phyloP scores from a whole-genome alignment of 106 monocot species.

The Dioscorea dumetorum region DNA sequence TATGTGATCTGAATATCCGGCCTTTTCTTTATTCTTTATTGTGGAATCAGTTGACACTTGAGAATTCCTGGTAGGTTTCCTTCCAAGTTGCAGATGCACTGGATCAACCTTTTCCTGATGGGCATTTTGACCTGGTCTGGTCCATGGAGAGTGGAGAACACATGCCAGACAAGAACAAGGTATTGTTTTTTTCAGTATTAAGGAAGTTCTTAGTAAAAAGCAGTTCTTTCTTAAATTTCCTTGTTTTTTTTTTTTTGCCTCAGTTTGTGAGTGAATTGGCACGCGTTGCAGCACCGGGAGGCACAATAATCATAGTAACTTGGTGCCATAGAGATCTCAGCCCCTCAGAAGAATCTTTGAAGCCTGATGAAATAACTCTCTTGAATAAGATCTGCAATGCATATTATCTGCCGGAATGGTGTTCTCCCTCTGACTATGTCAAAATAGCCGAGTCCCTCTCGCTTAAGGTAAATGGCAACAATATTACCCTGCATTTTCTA shows the following conservation, averaged over 20 bases:
- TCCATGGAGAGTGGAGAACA: conserved; percentile 90
- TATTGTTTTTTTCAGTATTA: conserved; percentile 4
- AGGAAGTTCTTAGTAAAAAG: not conserved
- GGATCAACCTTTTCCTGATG: conserved; percentile 79
- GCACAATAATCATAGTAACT: conserved; percentile 77
- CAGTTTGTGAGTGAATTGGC: conserved; percentile 89
- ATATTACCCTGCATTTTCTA: not conserved
- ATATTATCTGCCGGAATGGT: conserved; percentile 78
- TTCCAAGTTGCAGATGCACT: conserved; percentile 90
- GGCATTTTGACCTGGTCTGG: conserved; percentile 79
- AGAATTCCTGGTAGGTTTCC: conserved; percentile 29
- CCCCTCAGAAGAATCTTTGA: conserved; percentile 46
- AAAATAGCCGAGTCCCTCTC: conserved; percentile 58
- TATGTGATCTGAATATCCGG: not conserved
- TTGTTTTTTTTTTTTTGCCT: not conserved
- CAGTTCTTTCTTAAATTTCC: not conserved
- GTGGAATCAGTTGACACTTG: not conserved
- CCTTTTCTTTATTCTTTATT: not conserved
- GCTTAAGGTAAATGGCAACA: conserved; percentile 45
- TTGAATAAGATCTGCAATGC: conserved; percentile 66
- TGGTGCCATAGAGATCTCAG: conserved; percentile 90
- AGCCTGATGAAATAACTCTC: conserved; percentile 59
- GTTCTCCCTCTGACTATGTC: conserved; percentile 78
- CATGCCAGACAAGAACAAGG: conserved; percentile 83
- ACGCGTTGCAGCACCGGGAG: conserved; percentile 85